A percentile compares a stretch with the other conserved stretches of the same genome.
Evolutionary conservation across 2,329 filamentous ascomycete genomes (phyloP).

Genomic region (Diaporthe velutina): DNA sequence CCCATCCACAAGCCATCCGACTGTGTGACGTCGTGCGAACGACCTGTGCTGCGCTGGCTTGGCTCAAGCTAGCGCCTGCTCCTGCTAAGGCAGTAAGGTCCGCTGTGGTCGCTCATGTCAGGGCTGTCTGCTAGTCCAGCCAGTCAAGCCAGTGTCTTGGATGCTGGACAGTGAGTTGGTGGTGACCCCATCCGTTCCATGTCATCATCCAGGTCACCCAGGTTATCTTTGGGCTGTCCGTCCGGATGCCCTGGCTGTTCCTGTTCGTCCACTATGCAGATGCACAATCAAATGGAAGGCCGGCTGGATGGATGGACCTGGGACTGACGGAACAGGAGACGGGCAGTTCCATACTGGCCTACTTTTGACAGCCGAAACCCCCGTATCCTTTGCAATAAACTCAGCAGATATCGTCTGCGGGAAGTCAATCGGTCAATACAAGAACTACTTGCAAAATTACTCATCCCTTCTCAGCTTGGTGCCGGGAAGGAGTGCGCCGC

Average conservation of each 20-base stretch:
- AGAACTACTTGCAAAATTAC: not conserved
- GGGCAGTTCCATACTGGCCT: not conserved
- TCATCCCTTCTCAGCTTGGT: conserved; percentile 2
- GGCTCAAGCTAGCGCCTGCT: not conserved
- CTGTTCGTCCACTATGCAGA: not conserved
- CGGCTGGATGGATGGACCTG: conserved; percentile 8
- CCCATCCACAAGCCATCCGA: conserved; percentile 12
- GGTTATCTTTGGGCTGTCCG: not conserved
- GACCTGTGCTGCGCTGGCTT: not conserved
- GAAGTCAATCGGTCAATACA: not conserved
- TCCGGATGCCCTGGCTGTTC: too few species aligned
- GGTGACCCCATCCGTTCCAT: not conserved
- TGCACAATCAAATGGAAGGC: too few species aligned
- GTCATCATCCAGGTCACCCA: not conserved
- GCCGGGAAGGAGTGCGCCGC: not conserved
- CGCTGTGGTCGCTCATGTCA: conserved; percentile 1
- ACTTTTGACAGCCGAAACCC: conserved; percentile 11
- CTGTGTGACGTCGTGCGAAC: conserved; percentile 23
- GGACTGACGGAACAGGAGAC: not conserved
- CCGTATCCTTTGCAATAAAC: conserved; percentile 14
- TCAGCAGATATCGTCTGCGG: conserved; percentile 15
- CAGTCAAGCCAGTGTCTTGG: not conserved
- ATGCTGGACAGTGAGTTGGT: not conserved
- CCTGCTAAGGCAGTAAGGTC: not conserved
- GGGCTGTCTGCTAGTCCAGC: too few species aligned